phyloP scores from a whole-genome alignment of 176 grass and related monocot genomes.

The Triticum aestivum region IWGSC_CS_RefSeq_v2.1 NC_057808.1:288214033-288214532 shows the following conservation, averaged over 20 bases:
- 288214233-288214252: neutral
- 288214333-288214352: neutral
- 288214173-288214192: neutral
- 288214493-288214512: slow-evolving; percentile 5
- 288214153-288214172: neutral
- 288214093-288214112: slow-evolving; percentile 1
- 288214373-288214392: no score
- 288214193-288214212: neutral
- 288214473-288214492: neutral
- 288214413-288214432: neutral
- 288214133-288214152: slow-evolving; percentile 6
- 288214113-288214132: neutral
- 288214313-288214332: slow-evolving; percentile 11
- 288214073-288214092: neutral
- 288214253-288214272: neutral
- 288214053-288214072: slow-evolving; percentile 4
- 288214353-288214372: no score
- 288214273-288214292: neutral
- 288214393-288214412: neutral
- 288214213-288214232: neutral
- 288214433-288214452: neutral
- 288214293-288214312: neutral
- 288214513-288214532: slow-evolving; percentile 14
- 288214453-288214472: slow-evolving; percentile 1
- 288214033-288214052: slow-evolving; percentile 19